phyloP scores from a whole-genome alignment of 2,329 filamentous ascomycete genomes.

The Microdochium trichocladiopsis region DNA sequence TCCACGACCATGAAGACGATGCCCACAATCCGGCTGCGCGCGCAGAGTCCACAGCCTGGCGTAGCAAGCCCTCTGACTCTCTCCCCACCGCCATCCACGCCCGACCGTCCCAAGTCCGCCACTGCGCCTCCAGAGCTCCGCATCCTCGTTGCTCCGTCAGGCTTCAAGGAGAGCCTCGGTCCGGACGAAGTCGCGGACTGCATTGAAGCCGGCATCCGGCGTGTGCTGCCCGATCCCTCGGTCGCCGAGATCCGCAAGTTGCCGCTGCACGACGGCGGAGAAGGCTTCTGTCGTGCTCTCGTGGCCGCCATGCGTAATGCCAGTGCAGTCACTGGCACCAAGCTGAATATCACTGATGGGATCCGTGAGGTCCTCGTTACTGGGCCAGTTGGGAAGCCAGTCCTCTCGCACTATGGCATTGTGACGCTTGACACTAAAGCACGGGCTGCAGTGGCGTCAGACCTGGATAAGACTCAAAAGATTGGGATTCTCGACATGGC shows the following conservation, averaged over 20 bases:
- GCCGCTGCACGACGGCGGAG: slow-evolving; percentile 44
- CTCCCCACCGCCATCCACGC: no score
- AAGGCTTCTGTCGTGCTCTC: slow-evolving; percentile 41
- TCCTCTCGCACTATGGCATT: slow-evolving; percentile 39
- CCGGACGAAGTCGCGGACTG: slow-evolving; percentile 40
- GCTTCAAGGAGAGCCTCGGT: slow-evolving; percentile 45
- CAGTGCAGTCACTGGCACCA: background rate
- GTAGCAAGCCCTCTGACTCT: no score
- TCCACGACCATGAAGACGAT: background rate
- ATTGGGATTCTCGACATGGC: slow-evolving; percentile 47
- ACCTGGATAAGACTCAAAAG: slow-evolving; percentile 9
- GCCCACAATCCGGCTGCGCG: background rate
- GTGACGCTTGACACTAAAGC: slow-evolving; percentile 20
- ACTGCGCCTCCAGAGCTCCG: background rate
- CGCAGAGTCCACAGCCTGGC: no score
- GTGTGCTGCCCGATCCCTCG: slow-evolving; percentile 31
- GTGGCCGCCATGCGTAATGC: slow-evolving; percentile 16
- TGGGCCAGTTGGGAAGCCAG: slow-evolving; percentile 32
- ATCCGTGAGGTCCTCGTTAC: slow-evolving; percentile 28
- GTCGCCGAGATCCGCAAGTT: slow-evolving; percentile 30
- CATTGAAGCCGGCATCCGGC: slow-evolving; percentile 39
- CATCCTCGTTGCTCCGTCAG: slow-evolving; percentile 43
- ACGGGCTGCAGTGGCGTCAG: no score
- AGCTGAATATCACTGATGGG: slow-evolving; percentile 22
- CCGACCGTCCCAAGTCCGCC: background rate